phyloP scores from a whole-genome alignment of 202 grass and related monocot species.

The Elaeis oleifera region DNA sequence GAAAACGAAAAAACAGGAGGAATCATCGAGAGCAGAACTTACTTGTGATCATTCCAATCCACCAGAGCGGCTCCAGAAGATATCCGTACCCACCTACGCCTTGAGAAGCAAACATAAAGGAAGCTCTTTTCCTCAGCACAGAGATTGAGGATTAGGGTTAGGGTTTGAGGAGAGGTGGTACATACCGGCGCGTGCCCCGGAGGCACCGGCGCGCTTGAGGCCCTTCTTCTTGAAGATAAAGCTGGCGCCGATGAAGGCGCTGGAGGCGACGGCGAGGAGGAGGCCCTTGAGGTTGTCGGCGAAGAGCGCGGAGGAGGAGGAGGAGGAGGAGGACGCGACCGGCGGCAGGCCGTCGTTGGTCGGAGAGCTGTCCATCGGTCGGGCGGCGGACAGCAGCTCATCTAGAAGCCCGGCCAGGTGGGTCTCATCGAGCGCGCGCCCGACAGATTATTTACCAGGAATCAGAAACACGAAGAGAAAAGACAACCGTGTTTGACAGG shows the following conservation, averaged over 20 bases:
- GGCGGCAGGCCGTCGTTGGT: conserved; percentile 2
- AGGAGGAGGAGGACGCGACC: conserved; percentile 2
- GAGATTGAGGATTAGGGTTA: neutral
- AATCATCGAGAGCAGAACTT: conserved; percentile 23
- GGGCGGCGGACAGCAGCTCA: conserved; percentile 7
- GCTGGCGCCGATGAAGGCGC: conserved; percentile 95
- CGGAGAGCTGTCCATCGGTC: conserved; percentile 25
- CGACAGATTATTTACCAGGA: no score
- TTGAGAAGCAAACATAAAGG: conserved; percentile 24
- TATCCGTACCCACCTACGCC: conserved; percentile 90
- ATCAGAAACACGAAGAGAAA: no score
- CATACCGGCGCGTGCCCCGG: conserved; percentile 62
- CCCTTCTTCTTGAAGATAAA: conserved; percentile 99
- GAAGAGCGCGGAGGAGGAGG: conserved; percentile 45
- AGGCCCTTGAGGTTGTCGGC: conserved; percentile 81
- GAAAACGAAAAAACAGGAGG: neutral
- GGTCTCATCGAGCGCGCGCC: conserved; percentile 7
- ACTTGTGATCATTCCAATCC: conserved; percentile 94
- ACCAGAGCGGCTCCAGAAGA: conserved; percentile 90
- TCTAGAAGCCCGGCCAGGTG: conserved; percentile 22
- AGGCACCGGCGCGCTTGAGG: conserved; percentile 62
- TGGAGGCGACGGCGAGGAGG: conserved; percentile 77
- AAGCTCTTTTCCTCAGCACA: conserved; percentile 4
- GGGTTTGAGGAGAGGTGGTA: neutral
- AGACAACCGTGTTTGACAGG: no score